Evolutionary conservation across 1,284 basidiomycete species (phyloP).

Genomic region (Cryptococcus jaspeensis): DNA sequence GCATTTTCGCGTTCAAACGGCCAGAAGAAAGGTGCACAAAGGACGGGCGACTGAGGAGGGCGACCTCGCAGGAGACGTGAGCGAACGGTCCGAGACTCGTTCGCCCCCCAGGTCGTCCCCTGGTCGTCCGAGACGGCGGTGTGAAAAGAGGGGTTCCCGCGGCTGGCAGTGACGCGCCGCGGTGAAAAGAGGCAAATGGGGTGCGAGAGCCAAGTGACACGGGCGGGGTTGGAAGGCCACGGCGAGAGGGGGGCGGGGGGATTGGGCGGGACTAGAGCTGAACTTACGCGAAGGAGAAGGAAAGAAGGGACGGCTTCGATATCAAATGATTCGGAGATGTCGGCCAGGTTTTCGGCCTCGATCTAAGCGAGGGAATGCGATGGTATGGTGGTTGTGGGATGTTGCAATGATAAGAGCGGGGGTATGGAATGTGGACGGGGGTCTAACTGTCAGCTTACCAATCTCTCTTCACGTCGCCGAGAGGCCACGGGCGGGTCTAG

Average conservation of each 20-base stretch:
- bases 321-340: constrained; percentile 92
- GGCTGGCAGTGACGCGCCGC: background rate
- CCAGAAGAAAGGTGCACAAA: no score
- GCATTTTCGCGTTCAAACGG: no score
- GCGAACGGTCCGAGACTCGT: no score
- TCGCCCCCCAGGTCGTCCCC: no score
- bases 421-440: background rate
- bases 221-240: no score
- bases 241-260: background rate
- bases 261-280: no score
- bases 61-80: no score
- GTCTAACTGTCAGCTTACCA: constrained; percentile 1
- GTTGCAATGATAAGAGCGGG: background rate
- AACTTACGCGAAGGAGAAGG: constrained; percentile 72
- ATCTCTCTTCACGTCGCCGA: background rate
- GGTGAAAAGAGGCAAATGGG: background rate
- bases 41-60: no score
- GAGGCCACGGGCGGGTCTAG: background rate
- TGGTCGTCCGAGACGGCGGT: no score
- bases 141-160: no score
- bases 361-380: constrained; percentile 58
- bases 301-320: constrained; percentile 88
- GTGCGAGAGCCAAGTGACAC: background rate
- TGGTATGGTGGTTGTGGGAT: background rate
- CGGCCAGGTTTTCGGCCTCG: constrained; percentile 82